Evolutionary conservation across 768 basidiomycete species (phyloP), one percentile per base, ranked within the genome.

Genomic region (Trametes meyenii): DNA sequence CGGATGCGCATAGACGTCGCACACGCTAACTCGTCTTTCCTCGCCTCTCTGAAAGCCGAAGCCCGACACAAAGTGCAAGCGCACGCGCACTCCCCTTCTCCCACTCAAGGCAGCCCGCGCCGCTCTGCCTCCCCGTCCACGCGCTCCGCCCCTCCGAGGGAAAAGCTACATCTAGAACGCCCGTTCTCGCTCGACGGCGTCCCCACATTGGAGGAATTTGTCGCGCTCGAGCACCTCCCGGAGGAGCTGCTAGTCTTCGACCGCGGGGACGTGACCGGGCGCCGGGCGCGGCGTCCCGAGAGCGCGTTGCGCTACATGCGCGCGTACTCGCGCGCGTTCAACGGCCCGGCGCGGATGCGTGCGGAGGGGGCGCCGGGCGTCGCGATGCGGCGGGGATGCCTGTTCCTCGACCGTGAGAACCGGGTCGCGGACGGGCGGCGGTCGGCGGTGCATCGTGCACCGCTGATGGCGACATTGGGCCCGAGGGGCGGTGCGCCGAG

Each of bases 361-460:
- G 29, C 29, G 29, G 29, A 33, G 8, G 29, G 29, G 4, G 29
- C 29, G 29, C n/a, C 36, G 23, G 19, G 38, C 38, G 51, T 1
- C 23, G 13, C 50, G 19, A 42, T 50, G 58, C 48, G 48, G 24
- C 21, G 42, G 2, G 58, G 59, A 21, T 35, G 83, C 66, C 71
- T 86, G n/a, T 84, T 83, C 60, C 61, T 88, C 58, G 77, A 78
- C 2, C 77, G 77, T 0, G 44, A 46, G 0, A 66, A 76, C 38
- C 39, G 13, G 23, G 58, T 77, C 8, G 86, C 84, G 8, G 1
- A n/a, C 0, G 85, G 87, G 0, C 67, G 83, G 60, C 86, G 87
- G 66, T 86, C 86, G 0, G 48, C 72, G 36, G 82, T 84, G 0
- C 80, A 83, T 66, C 67, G 74, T 44, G 83, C 78, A 8, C 81